Evolutionary conservation across 148 eudicot species (phyloP).

Genomic region (Dysphania ambrosioides): DNA sequence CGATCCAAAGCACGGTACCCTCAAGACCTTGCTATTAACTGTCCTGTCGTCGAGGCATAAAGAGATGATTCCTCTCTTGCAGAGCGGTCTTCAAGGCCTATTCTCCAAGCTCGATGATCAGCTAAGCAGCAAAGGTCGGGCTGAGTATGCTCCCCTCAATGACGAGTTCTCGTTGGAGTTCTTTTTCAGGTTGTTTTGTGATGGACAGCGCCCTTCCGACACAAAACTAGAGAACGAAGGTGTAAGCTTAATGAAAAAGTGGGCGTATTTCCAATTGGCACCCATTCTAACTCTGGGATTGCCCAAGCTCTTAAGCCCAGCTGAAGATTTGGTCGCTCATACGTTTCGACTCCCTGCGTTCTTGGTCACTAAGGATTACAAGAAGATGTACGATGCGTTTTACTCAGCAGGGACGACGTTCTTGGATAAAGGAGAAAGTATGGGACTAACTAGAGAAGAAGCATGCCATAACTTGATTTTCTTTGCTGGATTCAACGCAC

Average conservation of each 20-base stretch:
- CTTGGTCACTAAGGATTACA: slow-evolving; percentile 41
- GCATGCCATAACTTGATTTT: slow-evolving; percentile 66
- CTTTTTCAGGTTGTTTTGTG: slow-evolving; percentile 42
- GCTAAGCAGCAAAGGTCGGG: neutral
- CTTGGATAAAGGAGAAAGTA: slow-evolving; percentile 46
- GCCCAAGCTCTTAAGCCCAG: slow-evolving; percentile 35
- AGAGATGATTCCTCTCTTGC: slow-evolving; percentile 35
- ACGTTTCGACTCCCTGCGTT: slow-evolving; percentile 38
- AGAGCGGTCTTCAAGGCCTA: slow-evolving; percentile 16
- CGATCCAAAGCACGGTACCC: slow-evolving; percentile 42
- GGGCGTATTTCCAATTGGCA: slow-evolving; percentile 44
- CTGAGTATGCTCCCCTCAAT: slow-evolving; percentile 28
- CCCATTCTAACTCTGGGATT: slow-evolving; percentile 46
- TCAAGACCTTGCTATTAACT: slow-evolving; percentile 35
- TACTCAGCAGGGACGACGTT: slow-evolving; percentile 21
- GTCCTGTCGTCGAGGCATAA: slow-evolving; percentile 21
- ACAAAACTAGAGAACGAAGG: slow-evolving; percentile 33
- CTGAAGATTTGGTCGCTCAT: slow-evolving; percentile 52
- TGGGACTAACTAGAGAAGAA: slow-evolving; percentile 49
- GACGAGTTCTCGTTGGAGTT: slow-evolving; percentile 49
- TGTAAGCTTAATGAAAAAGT: slow-evolving; percentile 29
- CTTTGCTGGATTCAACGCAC: slow-evolving; percentile 46
- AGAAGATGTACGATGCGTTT: slow-evolving; percentile 43
- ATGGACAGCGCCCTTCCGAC: slow-evolving; percentile 22
- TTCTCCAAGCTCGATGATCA: slow-evolving; percentile 37